These are phyloP conservation scores for Diplodia sapinea DNA, from an alignment of 2,329 filamentous ascomycete genomes.

Conservation along the genomic window DNA sequence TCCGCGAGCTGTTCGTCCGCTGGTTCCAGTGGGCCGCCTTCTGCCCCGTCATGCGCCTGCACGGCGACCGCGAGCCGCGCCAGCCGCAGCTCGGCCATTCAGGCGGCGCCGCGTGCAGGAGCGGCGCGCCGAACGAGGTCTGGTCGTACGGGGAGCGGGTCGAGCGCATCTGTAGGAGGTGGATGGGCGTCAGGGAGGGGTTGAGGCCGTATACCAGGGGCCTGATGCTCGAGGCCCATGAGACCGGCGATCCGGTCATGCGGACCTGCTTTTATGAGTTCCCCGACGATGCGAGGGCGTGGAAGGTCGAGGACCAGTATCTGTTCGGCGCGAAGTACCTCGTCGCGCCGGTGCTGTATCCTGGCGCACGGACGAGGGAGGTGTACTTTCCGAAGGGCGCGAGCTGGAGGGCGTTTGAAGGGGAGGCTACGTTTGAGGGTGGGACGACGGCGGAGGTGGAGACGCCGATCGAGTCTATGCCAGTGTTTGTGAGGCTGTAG, in stretches of 20 bases:
- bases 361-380: conserved; percentile 52
- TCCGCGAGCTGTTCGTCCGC: conserved; percentile 67
- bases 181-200: conserved; percentile 63
- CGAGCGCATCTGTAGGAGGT: conserved; percentile 65
- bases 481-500: conserved; percentile 49
- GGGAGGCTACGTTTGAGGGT: conserved; percentile 42
- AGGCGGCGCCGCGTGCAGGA: conserved; percentile 46
- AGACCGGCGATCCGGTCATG: conserved; percentile 66
- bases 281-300: conserved; percentile 59
- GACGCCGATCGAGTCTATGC: conserved; percentile 56
- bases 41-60: conserved; percentile 70
- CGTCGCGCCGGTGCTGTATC: conserved; percentile 61
- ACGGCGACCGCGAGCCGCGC: conserved; percentile 69
- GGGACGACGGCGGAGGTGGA: conserved; percentile 51
- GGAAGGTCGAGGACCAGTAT: conserved; percentile 67
- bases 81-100: conserved; percentile 50
- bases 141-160: conserved; percentile 69
- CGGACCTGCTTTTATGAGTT: conserved; percentile 69
- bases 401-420: conserved; percentile 53
- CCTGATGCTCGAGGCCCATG: conserved; percentile 66
- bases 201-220: conserved; percentile 63
- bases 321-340: conserved; percentile 68
- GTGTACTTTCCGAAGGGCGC: conserved; percentile 61
- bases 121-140: conserved; percentile 66
- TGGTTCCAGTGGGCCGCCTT: conserved; percentile 75